phyloP scores from a whole-genome alignment of 2,329 filamentous ascomycete genomes.

The Aspergillus brasiliensis region DNA sequence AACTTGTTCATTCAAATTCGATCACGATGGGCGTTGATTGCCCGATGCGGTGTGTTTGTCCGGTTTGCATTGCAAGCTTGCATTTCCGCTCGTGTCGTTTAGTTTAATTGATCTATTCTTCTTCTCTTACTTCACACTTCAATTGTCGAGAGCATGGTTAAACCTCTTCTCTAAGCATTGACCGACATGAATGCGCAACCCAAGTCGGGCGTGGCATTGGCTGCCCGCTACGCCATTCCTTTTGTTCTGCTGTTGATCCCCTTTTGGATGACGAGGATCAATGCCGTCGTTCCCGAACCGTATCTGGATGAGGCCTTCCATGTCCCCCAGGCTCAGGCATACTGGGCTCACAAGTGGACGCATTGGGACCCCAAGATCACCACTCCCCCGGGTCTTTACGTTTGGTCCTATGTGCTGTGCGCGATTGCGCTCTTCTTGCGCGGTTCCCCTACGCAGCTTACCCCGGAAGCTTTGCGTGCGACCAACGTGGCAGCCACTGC shows the following conservation, averaged over 20 bases:
- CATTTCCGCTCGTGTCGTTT: background rate
- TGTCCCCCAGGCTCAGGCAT: conserved; percentile 85
- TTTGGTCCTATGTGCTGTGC: conserved; percentile 52
- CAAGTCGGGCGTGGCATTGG: conserved; percentile 36
- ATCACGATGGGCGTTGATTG: conserved; percentile 5
- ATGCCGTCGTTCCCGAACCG: conserved; percentile 55
- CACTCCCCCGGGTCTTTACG: conserved; percentile 83
- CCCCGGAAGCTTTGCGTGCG: conserved; percentile 37
- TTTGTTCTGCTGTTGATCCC: conserved; percentile 39
- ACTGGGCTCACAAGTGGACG: conserved; percentile 72
- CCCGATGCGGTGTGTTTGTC: conserved; percentile 30
- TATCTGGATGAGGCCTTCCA: conserved; percentile 64
- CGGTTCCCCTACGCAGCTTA: conserved; percentile 35
- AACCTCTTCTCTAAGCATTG: too few species aligned
- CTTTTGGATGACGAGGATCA: conserved; percentile 50
- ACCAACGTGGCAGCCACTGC: conserved; percentile 42
- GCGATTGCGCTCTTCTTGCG: conserved; percentile 26
- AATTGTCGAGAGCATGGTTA: too few species aligned
- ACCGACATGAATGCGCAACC: conserved; percentile 33
- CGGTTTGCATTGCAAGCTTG: conserved; percentile 31
- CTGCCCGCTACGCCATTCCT: conserved; percentile 40
- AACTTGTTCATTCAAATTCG: background rate
- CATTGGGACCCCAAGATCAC: conserved; percentile 98
- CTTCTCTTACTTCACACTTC: conserved; percentile 3
- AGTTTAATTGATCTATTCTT: background rate